Evolutionary conservation across 345 rosid genomes (phyloP).

Genomic region (Clarkia xantiana): DNA sequence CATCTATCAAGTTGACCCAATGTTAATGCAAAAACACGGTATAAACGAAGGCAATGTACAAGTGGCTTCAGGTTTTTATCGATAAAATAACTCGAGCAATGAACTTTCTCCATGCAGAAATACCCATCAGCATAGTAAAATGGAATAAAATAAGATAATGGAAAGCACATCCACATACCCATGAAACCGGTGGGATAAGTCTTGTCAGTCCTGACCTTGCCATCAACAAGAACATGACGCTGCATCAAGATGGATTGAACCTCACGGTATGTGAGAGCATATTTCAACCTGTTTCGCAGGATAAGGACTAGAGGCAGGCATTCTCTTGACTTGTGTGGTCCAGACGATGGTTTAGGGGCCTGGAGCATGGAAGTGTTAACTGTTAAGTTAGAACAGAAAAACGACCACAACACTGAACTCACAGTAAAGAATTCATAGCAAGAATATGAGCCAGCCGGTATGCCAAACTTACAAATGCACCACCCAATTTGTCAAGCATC

Average conservation of each 20-base stretch:
- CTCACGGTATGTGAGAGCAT: no score
- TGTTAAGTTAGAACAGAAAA: background rate
- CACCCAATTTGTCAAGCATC: no score
- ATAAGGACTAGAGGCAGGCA: constrained; percentile 7
- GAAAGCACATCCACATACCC: background rate
- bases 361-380: background rate
- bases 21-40: background rate
- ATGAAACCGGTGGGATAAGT: constrained; percentile 8
- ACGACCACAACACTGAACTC: background rate
- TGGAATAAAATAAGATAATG: background rate
- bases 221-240: no score
- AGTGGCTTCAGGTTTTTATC: no score
- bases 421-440: background rate
- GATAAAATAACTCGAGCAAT: no score
- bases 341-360: constrained; percentile 8
- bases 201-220: constrained; percentile 7
- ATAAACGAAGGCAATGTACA: background rate
- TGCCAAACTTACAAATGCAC: constrained; percentile 1
- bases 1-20: background rate
- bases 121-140: background rate
- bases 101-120: no score
- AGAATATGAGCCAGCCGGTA: no score
- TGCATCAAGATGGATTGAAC: no score
- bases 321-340: constrained; percentile 7
- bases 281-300: no score